Evolutionary conservation across 2,329 filamentous ascomycete species (phyloP), one percentile per base, ranked within the genome.

Genomic region (Colletotrichum horii): DNA sequence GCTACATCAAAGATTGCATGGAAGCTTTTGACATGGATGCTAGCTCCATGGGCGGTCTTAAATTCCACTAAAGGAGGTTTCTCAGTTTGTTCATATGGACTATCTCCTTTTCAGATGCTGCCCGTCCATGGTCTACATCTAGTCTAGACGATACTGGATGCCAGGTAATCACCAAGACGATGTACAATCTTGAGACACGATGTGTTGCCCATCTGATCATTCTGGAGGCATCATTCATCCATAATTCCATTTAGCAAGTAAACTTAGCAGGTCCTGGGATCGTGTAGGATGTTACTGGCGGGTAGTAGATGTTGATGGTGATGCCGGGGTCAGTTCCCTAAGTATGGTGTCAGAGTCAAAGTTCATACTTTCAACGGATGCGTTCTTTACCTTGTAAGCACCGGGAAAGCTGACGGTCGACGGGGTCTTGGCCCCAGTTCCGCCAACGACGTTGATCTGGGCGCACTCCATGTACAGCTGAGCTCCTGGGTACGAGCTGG

Each of bases 401-500:
- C 84, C 84, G 0, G 84, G 84, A 70, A 86, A 80, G 74, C 81
- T 83, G 74, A 83, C 82, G 1, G 83, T 85, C 12, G 80, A 70
- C 0, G 84, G 82, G 8, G 78, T 79, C 28, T 79, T 81, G 7
- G 78, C 78, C 2, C 81, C 83, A 16, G 80, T 78, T 9, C 84
- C 84, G 34, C 83, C 84, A 4, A 82, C 79, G 9, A 87, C 77
- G 58, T 83, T 83, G 66, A 87, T 83, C 69, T 86, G 83, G 8
- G 85, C 86, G 73, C 87, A 88, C 81, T 87, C 86, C 86, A 87
- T 87, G 68, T 86, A 86, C 52, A 89, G 81, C 77, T 89, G 87
- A 6, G 86, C 86, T 9, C 86, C 86, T 3, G 80, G 82, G 43
- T 82, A 82, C 34, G 82, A 84, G 6, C 80, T 78, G 32, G 85